Conservation (phyloP, 495 filamentous ascomycete species). For the Xylaria telfairii region DNA sequence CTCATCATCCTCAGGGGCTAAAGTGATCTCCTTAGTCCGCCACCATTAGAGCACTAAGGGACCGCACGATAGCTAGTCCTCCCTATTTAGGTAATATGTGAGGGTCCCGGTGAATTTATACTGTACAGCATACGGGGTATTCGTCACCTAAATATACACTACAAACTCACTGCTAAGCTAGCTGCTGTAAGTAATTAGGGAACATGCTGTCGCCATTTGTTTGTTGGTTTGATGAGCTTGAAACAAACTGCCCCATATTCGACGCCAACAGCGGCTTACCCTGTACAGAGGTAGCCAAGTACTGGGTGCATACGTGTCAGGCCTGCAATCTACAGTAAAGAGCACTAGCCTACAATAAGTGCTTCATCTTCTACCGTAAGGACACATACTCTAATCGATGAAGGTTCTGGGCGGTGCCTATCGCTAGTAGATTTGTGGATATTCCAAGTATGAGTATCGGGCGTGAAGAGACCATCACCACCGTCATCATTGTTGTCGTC, state of each 20-base stretch:
- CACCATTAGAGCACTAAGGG: not conserved
- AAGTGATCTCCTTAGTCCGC: conserved; percentile 4
- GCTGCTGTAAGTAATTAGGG: not conserved
- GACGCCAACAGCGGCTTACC: conserved; percentile 10
- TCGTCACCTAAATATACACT: not conserved
- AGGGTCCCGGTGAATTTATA: not conserved
- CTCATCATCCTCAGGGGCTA: conserved; percentile 9
- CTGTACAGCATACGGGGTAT: not conserved
- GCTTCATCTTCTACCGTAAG: not conserved
- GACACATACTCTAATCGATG: not conserved
- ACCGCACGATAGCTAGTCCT: not conserved
- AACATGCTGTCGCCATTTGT: not conserved
- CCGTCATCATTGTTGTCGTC: no score
- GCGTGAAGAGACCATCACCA: not conserved
- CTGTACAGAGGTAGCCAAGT: not conserved
- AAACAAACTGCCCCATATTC: conserved; percentile 20
- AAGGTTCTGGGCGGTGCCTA: not conserved
- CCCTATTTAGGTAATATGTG: not conserved
- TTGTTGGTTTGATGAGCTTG: conserved; percentile 13
- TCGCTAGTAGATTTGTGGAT: not conserved
- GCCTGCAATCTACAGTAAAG: conserved; percentile 11
- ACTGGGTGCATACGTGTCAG: conserved; percentile 1
- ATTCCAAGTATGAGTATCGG: not conserved
- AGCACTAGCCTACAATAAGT: not conserved
- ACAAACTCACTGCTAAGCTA: not conserved